Conservation (phyloP, 2,329 filamentous ascomycete species). For the Penicillium sp. region DNA sequence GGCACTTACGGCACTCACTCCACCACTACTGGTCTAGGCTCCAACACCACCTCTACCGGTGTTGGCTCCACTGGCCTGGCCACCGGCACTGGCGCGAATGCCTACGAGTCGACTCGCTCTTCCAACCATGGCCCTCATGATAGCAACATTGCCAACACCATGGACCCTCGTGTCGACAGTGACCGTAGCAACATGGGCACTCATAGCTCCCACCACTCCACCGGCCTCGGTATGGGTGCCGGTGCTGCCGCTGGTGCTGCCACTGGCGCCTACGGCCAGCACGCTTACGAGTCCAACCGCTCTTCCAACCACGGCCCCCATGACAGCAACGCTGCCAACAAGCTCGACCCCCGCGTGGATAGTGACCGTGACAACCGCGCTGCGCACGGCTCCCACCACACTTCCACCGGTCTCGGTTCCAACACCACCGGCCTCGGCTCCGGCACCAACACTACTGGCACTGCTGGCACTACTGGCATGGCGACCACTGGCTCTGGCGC, state of each 20-base stretch:
- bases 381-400: neutral
- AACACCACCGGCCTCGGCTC: neutral
- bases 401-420: slow-evolving; percentile 3
- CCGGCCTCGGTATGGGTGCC: neutral
- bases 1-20: neutral
- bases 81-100: slow-evolving; percentile 6
- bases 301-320: slow-evolving; percentile 16
- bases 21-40: slow-evolving; percentile 1
- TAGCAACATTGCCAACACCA: slow-evolving; percentile 16
- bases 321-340: slow-evolving; percentile 14
- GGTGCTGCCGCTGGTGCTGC: neutral
- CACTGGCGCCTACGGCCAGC: neutral
- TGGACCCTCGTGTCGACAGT: slow-evolving; percentile 21
- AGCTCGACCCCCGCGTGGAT: slow-evolving; percentile 13
- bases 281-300: slow-evolving; percentile 4
- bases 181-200: slow-evolving; percentile 8
- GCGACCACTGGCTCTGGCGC: neutral
- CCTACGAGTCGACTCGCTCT: slow-evolving; percentile 13
- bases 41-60: neutral
- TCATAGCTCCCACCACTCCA: neutral
- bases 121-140: slow-evolving; percentile 22
- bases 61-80: neutral
- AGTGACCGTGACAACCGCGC: slow-evolving; percentile 8
- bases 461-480: neutral
- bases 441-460: neutral